Base-by-base conservation (phyloP, 2,329 filamentous ascomycete species). In the Ophiostoma montium region DNA sequence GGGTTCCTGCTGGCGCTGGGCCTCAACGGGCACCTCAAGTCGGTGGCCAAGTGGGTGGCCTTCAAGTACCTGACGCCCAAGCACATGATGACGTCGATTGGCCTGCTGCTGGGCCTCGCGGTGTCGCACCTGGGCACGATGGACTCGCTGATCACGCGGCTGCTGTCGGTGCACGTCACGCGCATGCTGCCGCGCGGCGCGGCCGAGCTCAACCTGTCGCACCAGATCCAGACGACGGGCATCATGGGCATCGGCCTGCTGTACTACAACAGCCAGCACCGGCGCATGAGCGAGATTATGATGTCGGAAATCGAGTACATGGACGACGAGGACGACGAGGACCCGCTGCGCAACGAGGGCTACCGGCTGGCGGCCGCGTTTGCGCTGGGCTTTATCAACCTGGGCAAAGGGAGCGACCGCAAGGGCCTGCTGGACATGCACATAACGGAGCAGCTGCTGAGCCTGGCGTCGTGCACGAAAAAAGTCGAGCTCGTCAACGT, bases 11-110 rank as follows among this genome's bases (percentile, higher is more conserved):
- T 98, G 0, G 92, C 88, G 5, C 72, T 98, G 5, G 92, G 92
- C 3, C 70, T 98, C 21, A 95, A 95, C 58, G 94, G 92, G 0
- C 94, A 98, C 65, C 70, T 98, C n/a, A 92, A 86, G 57, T 84
- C 80, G 8, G 76, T 98, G 27, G 92, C 92, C 3, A 96, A 96
- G 68, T 98, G 92, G 90, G 83, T 98, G 39, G 90, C 89, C 9
- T 98, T 96, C 74, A 96, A 95, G 61, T 98, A 98, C 57, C 70
- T 98, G n/a, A 98, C 92, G 0, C 90, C 92, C 1, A 98, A 98
- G 60, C 94, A 98, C 64, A 94, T 89, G 23, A 98, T 98, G 92
- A 96, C 92, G 21, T 96, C 92, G 1, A 90, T 98, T 49, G 92
- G 92, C 10, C 71, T 98, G n/a, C 72, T 98, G 3, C 72, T 98